Evolutionary conservation across 2,329 filamentous ascomycete species (phyloP).

Genomic region (Penicillium thymicola): DNA sequence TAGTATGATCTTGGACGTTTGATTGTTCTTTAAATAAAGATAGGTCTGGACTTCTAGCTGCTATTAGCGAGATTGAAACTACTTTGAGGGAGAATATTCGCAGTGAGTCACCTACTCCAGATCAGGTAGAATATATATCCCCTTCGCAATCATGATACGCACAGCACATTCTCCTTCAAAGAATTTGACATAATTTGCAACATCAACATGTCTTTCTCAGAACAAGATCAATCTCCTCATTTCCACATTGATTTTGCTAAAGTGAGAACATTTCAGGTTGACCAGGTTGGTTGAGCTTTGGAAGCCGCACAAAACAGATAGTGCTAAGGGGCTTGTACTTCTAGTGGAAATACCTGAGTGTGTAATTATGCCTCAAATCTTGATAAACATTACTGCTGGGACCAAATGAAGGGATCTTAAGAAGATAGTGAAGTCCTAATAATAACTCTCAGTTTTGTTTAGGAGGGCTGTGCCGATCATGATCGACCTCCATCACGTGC

Average conservation of each 20-base stretch:
- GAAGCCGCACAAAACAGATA: not conserved
- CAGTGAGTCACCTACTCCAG: not conserved
- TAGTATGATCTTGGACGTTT: not conserved
- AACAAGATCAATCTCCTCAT: not conserved
- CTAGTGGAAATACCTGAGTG: not conserved
- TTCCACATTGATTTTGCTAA: not conserved
- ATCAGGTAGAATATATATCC: not conserved
- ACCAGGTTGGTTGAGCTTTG: not conserved
- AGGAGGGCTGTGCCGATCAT: not conserved
- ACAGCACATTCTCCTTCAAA: not conserved
- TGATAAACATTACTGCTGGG: too few species aligned
- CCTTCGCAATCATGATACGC: not conserved
- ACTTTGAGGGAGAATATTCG: not conserved
- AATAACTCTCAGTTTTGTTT: not conserved
- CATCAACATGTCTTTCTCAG: too few species aligned
- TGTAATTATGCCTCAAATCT: not conserved
- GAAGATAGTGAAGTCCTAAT: not conserved
- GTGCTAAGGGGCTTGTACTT: not conserved
- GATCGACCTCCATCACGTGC: conserved; percentile 9
- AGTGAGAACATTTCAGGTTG: not conserved
- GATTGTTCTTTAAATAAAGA: not conserved
- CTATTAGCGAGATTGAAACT: not conserved
- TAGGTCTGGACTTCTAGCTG: not conserved
- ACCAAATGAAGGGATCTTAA: not conserved
- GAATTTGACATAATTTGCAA: not conserved